Evolutionary conservation across 1,284 basidiomycete genomes (phyloP), one percentile per base, ranked within the genome.

Genomic region (Sphaerobolus stellatus): DNA sequence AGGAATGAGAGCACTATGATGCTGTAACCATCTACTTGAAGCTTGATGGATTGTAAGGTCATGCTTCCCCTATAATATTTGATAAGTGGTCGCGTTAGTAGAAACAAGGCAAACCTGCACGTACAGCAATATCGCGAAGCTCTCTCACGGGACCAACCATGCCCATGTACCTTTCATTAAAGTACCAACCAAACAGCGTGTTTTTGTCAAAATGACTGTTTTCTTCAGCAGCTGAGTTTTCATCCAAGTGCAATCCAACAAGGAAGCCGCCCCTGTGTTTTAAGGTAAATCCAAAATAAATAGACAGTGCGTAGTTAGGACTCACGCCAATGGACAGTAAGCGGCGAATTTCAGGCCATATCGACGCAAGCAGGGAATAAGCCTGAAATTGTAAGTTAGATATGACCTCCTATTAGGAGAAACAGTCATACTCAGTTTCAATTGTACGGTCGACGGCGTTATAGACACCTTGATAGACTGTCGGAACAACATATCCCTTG

Each of bases 361-460:
- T 62, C 82, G 82, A 50, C 81, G 74, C 56, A 74, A 71, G 66
- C 80, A 81, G 2, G 79, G 79, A n/a, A 82, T n/a, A n/a, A n/a
- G n/a, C n/a, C n/a, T n/a, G 67, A 22, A 83, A 71, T 64, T 84
- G 81, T 1, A 77, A 57, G 59, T 84, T 80, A 46, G 80, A 78
- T 38, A n/a, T n/a, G n/a, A n/a, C n/a, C 72, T 72, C 7, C 81
- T 75, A 1, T 77, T 79, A 56, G 81, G 68, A 1, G 78, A 75
- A 52, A 81, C 81, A 63, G 81, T 81, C 73, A 79, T 78, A 13
- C 75, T 74, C 20, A 9, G 25, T 34, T 18, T 22, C 27, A 30
- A 40, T 33, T 50, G 28, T 29, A 31, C 7, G 14, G 8, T 31
- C 22, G 20, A 38, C 34, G 55, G 58, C 29, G 13, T 16, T 14